Conservation (phyloP, 164 flowering plant species). For the Dillenia suffruticosa region DNA sequence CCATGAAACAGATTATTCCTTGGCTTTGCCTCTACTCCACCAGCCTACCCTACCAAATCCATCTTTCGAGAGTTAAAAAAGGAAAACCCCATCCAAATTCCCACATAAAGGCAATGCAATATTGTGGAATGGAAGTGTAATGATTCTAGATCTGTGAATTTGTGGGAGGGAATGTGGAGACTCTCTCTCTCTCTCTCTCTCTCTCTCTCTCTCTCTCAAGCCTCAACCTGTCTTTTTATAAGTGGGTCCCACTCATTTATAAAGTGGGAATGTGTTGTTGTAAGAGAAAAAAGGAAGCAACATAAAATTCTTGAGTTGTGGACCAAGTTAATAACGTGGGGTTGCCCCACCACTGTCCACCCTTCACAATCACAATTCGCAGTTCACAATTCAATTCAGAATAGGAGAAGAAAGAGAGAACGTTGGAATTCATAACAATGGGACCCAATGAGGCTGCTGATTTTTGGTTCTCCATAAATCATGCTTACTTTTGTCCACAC, state of each 20-base stretch:
- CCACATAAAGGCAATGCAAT: neutral
- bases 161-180: too few relatives aligned
- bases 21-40: slow-evolving; percentile 22
- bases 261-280: neutral
- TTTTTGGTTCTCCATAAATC: slow-evolving; percentile 8
- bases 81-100: neutral
- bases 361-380: too few relatives aligned
- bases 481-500: slow-evolving; percentile 7
- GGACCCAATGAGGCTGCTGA: neutral
- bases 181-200: too few relatives aligned
- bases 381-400: too few relatives aligned
- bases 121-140: too few relatives aligned
- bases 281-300: neutral
- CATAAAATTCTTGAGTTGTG: neutral
- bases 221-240: neutral
- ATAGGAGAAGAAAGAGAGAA: neutral
- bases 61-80: slow-evolving; percentile 4
- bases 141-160: too few relatives aligned
- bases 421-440: slow-evolving; percentile 1
- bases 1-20: slow-evolving; percentile 20
- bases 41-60: slow-evolving; percentile 19
- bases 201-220: too few relatives aligned
- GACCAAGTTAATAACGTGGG: too few relatives aligned
- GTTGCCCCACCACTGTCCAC: too few relatives aligned
- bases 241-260: neutral